Percentiles rank a stretch among this genome's conserved stretches.
Conservation (phyloP, 768 basidiomycete species). For the Trametes punicea region DNA sequence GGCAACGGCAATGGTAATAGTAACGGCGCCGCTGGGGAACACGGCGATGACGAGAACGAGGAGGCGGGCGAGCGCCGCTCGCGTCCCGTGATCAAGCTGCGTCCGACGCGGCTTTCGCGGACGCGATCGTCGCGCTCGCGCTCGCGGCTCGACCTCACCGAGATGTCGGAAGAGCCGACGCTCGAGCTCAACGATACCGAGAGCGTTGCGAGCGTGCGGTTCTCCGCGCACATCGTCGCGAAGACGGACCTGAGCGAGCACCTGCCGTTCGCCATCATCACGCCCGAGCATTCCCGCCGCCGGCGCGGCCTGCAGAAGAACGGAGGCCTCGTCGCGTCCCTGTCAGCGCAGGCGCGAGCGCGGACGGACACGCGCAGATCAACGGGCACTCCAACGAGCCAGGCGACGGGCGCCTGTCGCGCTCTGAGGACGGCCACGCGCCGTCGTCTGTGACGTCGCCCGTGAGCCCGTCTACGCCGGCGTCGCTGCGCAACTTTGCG, state of each 20-base stretch:
- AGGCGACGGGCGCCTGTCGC: conserved; percentile 31
- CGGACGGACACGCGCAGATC: conserved; percentile 28
- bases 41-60: conserved; percentile 25
- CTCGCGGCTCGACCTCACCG: conserved; percentile 66
- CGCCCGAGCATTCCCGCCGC: conserved; percentile 55
- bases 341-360: conserved; percentile 18
- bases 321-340: not conserved
- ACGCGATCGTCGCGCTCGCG: conserved; percentile 59
- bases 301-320: conserved; percentile 28
- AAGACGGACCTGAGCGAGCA: conserved; percentile 54
- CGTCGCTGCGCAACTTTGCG: conserved; percentile 29
- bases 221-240: conserved; percentile 67
- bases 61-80: conserved; percentile 53
- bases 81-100: conserved; percentile 76
- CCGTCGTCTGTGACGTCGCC: conserved; percentile 25
- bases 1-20: conserved; percentile 4
- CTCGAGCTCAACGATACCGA: conserved; percentile 60
- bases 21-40: not conserved
- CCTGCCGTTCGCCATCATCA: conserved; percentile 78
- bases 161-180: conserved; percentile 51
- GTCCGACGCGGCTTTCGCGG: conserved; percentile 43
- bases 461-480: conserved; percentile 22
- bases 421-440: conserved; percentile 45
- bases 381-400: conserved; percentile 21
- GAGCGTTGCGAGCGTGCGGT: conserved; percentile 72